phyloP scores from a whole-genome alignment of 116 monocot species.

The Posidonia oceanica region DNA sequence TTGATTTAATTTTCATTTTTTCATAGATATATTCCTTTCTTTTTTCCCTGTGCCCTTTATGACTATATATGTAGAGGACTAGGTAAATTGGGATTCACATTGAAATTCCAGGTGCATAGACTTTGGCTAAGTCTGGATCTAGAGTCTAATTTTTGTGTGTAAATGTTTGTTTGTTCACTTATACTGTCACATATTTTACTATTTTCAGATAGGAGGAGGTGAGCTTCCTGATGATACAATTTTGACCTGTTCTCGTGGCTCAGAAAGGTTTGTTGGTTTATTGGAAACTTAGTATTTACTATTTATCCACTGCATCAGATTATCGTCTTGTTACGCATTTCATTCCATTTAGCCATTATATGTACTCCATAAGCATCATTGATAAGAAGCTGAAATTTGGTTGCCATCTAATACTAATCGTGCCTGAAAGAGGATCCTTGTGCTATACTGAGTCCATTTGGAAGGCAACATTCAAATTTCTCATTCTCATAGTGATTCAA shows the following conservation, averaged over 20 bases:
- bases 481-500: too few species aligned
- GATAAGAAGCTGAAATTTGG: not conserved
- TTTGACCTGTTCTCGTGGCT: slow-evolving; percentile 77
- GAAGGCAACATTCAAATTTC: too few species aligned
- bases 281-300: not conserved
- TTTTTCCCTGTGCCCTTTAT: too few species aligned
- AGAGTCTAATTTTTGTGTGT: too few species aligned
- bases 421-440: too few species aligned
- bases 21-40: too few species aligned
- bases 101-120: too few species aligned
- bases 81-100: too few species aligned
- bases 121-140: too few species aligned
- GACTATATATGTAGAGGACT: too few species aligned
- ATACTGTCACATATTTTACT: not conserved
- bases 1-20: too few species aligned
- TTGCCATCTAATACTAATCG: not conserved
- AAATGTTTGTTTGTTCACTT: not conserved
- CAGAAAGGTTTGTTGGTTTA: slow-evolving; percentile 52
- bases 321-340: not conserved
- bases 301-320: not conserved
- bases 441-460: too few species aligned
- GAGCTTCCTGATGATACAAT: slow-evolving; percentile 80
- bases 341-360: not conserved
- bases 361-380: not conserved
- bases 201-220: slow-evolving; percentile 71